phyloP scores from a whole-genome alignment of 2,329 filamentous ascomycete genomes.

The Aspergillus amoenus region DNA sequence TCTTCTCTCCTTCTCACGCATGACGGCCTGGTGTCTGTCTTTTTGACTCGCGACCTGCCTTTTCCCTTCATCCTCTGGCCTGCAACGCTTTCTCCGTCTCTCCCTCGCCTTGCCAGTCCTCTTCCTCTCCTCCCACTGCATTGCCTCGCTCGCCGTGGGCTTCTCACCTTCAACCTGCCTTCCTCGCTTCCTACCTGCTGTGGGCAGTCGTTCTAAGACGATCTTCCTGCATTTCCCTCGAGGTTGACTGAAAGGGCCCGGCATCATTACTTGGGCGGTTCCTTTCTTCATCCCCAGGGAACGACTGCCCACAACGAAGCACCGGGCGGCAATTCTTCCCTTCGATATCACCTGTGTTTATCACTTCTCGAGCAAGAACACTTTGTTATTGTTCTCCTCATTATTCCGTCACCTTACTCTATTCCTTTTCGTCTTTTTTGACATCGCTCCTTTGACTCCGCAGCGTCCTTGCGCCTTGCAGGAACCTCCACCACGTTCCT shows the following conservation, averaged over 20 bases:
- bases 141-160: slow-evolving; percentile 14
- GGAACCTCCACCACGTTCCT: slow-evolving; percentile 18
- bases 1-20: slow-evolving; percentile 1
- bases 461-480: slow-evolving; percentile 8
- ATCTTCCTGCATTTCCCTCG: slow-evolving; percentile 16
- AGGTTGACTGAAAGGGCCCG: slow-evolving; percentile 9
- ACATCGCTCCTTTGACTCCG: slow-evolving; percentile 10
- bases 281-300: slow-evolving; percentile 41
- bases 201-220: slow-evolving; percentile 25
- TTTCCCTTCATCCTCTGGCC: slow-evolving; percentile 13
- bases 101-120: slow-evolving; percentile 14
- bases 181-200: slow-evolving; percentile 12
- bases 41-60: slow-evolving; percentile 13
- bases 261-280: slow-evolving; percentile 6
- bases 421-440: slow-evolving; percentile 3
- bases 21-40: slow-evolving; percentile 17
- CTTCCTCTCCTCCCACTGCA: slow-evolving; percentile 4
- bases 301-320: slow-evolving; percentile 33
- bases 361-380: neutral
- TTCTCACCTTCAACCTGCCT: slow-evolving; percentile 15
- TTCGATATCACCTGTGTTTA: slow-evolving; percentile 9
- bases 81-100: slow-evolving; percentile 12
- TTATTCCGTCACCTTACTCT: slow-evolving; percentile 4
- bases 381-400: slow-evolving; percentile 8
- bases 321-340: slow-evolving; percentile 21